A percentile compares a stretch with the other conserved stretches of the same genome.
These are phyloP conservation scores for Hypholoma sublateritium DNA, from an alignment of 768 basidiomycete species.

Conservation along the genomic window DNA sequence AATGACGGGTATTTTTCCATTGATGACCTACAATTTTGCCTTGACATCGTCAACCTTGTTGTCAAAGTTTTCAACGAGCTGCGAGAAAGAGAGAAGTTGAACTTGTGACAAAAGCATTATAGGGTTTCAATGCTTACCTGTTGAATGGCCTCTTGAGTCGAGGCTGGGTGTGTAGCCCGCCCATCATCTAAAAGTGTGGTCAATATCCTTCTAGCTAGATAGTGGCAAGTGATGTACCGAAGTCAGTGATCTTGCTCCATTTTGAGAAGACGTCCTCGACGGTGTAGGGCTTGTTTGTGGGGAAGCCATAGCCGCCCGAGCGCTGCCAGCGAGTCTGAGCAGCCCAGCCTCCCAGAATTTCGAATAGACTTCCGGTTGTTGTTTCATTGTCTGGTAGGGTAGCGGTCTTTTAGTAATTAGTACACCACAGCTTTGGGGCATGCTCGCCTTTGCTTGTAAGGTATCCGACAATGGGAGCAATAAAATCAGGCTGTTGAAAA, in stretches of 20 bases:
- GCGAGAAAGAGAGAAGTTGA: neutral
- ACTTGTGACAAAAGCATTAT: neutral
- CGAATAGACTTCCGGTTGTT: slow-evolving; percentile 76
- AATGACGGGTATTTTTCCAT: slow-evolving; percentile 1
- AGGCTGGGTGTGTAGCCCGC: slow-evolving; percentile 77
- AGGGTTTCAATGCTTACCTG: slow-evolving; percentile 44
- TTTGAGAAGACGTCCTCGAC: slow-evolving; percentile 80
- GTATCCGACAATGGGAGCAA: slow-evolving; percentile 92
- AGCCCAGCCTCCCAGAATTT: slow-evolving; percentile 89
- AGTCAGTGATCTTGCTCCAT: slow-evolving; percentile 84
- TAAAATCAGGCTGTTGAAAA: slow-evolving; percentile 70
- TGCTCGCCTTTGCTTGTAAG: slow-evolving; percentile 68
- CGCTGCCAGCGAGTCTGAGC: slow-evolving; percentile 94
- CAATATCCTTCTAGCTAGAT: neutral
- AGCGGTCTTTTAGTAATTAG: neutral
- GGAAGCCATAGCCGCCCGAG: slow-evolving; percentile 85
- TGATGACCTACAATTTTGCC: slow-evolving; percentile 47
- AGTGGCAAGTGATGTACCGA: slow-evolving; percentile 49
- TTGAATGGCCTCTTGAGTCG: slow-evolving; percentile 74
- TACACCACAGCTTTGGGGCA: neutral
- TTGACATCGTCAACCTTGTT: slow-evolving; percentile 46
- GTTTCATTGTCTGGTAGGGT: slow-evolving; percentile 58
- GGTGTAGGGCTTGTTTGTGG: slow-evolving; percentile 67
- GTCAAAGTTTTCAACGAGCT: slow-evolving; percentile 52
- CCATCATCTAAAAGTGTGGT: slow-evolving; percentile 57